phyloP scores from a whole-genome alignment of 2,329 filamentous ascomycete species.

The Talaromyces sp. region DNA sequence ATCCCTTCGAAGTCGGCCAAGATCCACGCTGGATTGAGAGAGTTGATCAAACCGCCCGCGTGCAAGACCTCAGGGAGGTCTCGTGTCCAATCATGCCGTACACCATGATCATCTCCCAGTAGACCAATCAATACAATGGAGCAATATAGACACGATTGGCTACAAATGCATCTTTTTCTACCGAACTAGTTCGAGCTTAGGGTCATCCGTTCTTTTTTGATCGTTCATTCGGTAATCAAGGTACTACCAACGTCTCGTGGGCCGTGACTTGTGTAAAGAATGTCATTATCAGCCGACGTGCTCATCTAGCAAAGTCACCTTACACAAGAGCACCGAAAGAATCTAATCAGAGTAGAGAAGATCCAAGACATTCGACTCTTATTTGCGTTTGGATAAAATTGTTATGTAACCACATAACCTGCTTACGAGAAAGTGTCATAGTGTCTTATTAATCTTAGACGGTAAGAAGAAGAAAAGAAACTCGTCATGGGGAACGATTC shows the following conservation, averaged over 20 bases:
- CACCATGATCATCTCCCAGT: neutral
- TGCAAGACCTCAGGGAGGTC: neutral
- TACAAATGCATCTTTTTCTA: neutral
- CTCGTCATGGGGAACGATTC: neutral
- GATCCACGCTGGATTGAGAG: neutral
- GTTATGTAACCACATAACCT: constrained; percentile 2
- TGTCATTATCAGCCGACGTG: constrained; percentile 5
- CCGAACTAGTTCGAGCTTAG: neutral
- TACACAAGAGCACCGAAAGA: neutral
- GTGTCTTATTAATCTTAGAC: neutral
- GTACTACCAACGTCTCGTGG: neutral
- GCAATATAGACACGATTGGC: constrained; percentile 5
- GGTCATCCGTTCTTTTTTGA: constrained; percentile 1
- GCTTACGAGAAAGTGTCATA: neutral
- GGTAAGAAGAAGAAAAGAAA: neutral
- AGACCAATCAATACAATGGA: neutral
- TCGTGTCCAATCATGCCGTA: constrained; percentile 14
- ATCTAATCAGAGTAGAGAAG: neutral
- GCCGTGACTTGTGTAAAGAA: neutral
- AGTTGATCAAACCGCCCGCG: constrained; percentile 2
- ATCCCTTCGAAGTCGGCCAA: neutral
- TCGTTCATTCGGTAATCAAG: neutral
- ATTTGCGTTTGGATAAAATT: neutral
- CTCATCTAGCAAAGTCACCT: constrained; percentile 1
- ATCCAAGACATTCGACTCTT: neutral